These are phyloP conservation scores for Lachnellula subtilissima DNA, from an alignment of 2,329 filamentous ascomycete genomes.

Conservation along the genomic window DNA sequence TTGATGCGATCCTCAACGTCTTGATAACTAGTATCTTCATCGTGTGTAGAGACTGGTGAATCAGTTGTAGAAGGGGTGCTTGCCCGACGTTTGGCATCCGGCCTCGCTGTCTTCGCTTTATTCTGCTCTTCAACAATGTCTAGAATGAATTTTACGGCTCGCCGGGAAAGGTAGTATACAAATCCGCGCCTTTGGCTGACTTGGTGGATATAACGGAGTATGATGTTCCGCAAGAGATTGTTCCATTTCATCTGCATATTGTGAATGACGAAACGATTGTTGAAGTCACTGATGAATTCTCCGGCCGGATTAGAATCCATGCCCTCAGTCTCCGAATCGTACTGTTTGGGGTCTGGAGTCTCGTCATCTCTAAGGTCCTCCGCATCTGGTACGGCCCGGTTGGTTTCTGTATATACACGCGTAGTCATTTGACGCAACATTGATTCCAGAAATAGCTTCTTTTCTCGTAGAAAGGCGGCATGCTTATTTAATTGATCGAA, in stretches of 20 bases:
- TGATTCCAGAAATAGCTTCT: slow-evolving; percentile 52
- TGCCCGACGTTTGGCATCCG: slow-evolving; percentile 30
- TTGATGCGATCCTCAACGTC: slow-evolving; percentile 82
- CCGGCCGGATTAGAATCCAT: slow-evolving; percentile 66
- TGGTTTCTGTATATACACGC: slow-evolving; percentile 26
- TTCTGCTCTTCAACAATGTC: slow-evolving; percentile 95
- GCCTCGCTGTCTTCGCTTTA: slow-evolving; percentile 42
- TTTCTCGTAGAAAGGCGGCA: slow-evolving; percentile 51
- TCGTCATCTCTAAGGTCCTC: slow-evolving; percentile 37
- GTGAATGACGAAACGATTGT: slow-evolving; percentile 96
- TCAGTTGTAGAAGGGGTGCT: slow-evolving; percentile 23
- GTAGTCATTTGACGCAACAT: slow-evolving; percentile 41
- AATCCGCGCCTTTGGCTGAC: slow-evolving; percentile 94
- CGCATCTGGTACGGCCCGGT: slow-evolving; percentile 21
- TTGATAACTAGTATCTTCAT: slow-evolving; percentile 38
- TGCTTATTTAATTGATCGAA: slow-evolving; percentile 57
- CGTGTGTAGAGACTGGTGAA: slow-evolving; percentile 14
- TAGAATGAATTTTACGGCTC: slow-evolving; percentile 95
- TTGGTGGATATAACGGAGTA: slow-evolving; percentile 94
- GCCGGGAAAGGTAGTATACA: slow-evolving; percentile 93
- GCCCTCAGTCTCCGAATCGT: slow-evolving; percentile 42
- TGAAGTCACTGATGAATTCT: slow-evolving; percentile 91
- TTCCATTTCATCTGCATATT: slow-evolving; percentile 99
- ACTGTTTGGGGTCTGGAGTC: slow-evolving; percentile 25
- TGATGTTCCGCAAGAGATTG: slow-evolving; percentile 90